These are phyloP conservation scores for Alternaria ethzedia DNA, from an alignment of 2,329 filamentous ascomycete species.

Conservation along the genomic window DNA sequence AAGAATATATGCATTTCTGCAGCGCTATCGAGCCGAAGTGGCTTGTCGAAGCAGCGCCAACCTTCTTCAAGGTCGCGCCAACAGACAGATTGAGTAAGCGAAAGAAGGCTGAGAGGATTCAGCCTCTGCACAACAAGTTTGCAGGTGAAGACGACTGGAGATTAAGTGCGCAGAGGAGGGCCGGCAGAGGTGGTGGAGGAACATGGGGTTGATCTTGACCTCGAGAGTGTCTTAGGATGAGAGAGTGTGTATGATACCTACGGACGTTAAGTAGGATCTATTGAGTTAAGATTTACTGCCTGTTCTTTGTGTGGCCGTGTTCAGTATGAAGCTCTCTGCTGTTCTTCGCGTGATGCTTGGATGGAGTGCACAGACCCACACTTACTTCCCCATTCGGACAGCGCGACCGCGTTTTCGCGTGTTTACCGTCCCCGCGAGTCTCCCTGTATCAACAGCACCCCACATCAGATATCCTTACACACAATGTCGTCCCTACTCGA, in stretches of 20 bases:
- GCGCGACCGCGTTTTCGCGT: slow-evolving; percentile 33
- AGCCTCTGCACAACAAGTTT: slow-evolving; percentile 93
- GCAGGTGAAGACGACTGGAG: slow-evolving; percentile 95
- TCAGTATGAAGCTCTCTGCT: background rate
- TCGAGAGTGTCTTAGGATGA: background rate
- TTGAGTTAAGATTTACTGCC: background rate
- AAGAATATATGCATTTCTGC: slow-evolving; percentile 98
- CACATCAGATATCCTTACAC: slow-evolving; percentile 4
- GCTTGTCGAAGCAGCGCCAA: slow-evolving; percentile 95
- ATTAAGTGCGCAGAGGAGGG: slow-evolving; percentile 83
- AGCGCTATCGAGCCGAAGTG: slow-evolving; percentile 92
- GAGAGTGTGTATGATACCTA: background rate
- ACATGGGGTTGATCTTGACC: slow-evolving; percentile 76
- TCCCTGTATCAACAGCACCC: slow-evolving; percentile 11
- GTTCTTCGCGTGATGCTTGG: background rate
- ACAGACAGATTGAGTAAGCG: slow-evolving; percentile 87
- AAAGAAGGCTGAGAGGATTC: slow-evolving; percentile 92
- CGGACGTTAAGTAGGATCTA: background rate
- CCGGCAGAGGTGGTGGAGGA: slow-evolving; percentile 85
- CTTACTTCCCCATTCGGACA: slow-evolving; percentile 24
- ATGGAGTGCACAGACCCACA: slow-evolving; percentile 15
- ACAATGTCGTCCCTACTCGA: slow-evolving; percentile 62
- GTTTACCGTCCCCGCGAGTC: slow-evolving; percentile 24
- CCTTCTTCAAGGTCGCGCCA: slow-evolving; percentile 96
- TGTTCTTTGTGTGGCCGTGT: background rate